Evolutionary conservation across 441 rosid species (phyloP), one percentile per base, ranked within the genome.

Genomic region (Aleurites moluccanus): DNA sequence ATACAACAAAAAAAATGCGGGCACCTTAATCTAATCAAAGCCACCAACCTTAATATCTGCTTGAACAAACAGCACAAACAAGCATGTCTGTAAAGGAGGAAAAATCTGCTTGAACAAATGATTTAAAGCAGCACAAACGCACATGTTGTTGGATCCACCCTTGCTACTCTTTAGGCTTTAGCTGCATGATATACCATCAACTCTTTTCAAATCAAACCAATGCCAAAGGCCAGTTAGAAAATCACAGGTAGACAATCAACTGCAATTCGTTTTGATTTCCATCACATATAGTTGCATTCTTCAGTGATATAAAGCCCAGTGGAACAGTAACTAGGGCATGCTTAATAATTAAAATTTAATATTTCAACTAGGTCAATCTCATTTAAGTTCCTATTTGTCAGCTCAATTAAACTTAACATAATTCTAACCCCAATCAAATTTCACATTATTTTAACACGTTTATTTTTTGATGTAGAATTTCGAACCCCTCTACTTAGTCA

Each of bases 401-500:
- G 8, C 40, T 0, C 27, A 10, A 27, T 23, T 44, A 5, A 23
- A 50, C 3, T 13, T 38, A 6, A 35, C 38, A 38, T 6, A 38
- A 38, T 38, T 38, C 40, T 38, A 7, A 21, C n/a, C 16, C 8
- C 20, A 10, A 27, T 23, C 59, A 5, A 23, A 50, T 2, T 13
- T 82, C 74, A 89, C 91, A 83, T 88, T 89, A 89, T 77, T 88
- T 80, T 90, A 79, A 80, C 82, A 45, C 92, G 86, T 78, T 93
- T 89, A 86, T 77, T 69, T 75, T 78, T 82, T 28, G 91, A 83
- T 69, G 85, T 65, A n/a, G 90, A 87, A 81, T 87, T 88, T 76
- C 97, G 74, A 38, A 92, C 84, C 75, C 97, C 99, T 80, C 90
- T 84, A 40, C 79, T 69, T 69, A 42, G 90, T 89, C 42, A 96